Base-by-base conservation (phyloP, 495 filamentous ascomycete species). In the Terfezia claveryi region DNA sequence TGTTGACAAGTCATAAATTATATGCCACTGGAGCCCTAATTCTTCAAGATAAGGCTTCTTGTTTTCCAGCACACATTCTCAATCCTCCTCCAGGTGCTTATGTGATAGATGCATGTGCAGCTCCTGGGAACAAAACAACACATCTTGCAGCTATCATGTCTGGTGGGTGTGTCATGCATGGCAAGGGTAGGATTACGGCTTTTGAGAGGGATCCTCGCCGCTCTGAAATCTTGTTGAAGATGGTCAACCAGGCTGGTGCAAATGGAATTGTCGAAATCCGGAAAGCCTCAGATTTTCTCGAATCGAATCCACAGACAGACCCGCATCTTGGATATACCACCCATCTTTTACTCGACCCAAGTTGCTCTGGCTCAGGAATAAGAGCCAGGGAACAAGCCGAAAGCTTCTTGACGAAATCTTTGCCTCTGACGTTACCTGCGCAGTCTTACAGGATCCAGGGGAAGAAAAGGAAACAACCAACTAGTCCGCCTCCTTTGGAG, bases 41-140 rank as follows among this genome's bases (percentile, higher is more conserved):
- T 32, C 44, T 12, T 38, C 91, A 98, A 68, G 92, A 98, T 64
- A 95, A 94, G 64, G 92, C 91, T 1, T 93, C 86, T 0, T 98
- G 91, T 61, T 94, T 98, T 60, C 89, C 91, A 5, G 91, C 88
- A 0, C 84, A 86, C 63, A 70, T 98, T 0, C 69, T 95, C 0
- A 77, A 87, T 53, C 75, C 79, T 5, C 62, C 63, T 1, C 59
- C 71, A 52, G 72, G 79, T 55, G 85, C 74, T 70, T 58, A 65
- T 32, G 27, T 51, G 6, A 27, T 51, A 20, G 50, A 98, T 68
- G 83, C 85, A 0, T 94, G 88, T 64, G 82, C 91, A 0, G 91
- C 91, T 8, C 91, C 91, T 8, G 91, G 91, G 10, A 98, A 98
- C 63, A 98, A 98, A 68, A 95, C 91, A 1, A 95, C 91, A 4